Conservation (phyloP, 2,329 filamentous ascomycete genomes). For the Epichloe scottii region DNA sequence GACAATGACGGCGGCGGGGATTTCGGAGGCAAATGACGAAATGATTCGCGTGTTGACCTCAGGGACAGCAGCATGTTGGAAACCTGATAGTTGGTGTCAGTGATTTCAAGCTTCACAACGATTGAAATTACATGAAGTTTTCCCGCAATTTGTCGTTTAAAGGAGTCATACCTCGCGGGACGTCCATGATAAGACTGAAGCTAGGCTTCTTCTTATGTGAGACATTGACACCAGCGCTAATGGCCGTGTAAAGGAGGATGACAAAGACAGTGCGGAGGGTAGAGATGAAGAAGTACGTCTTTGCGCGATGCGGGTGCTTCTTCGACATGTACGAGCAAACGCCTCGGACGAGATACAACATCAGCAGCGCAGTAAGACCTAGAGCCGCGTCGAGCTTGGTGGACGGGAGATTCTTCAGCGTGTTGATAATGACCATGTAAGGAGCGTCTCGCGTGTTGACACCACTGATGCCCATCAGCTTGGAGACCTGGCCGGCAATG, state of each 20-base stretch:
- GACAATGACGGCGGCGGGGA: slow-evolving; percentile 66
- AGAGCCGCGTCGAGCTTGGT: slow-evolving; percentile 59
- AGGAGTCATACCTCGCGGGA: slow-evolving; percentile 49
- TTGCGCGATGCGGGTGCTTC: slow-evolving; percentile 51
- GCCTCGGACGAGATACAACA: slow-evolving; percentile 56
- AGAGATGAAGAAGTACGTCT: slow-evolving; percentile 65
- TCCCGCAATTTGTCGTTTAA: background rate
- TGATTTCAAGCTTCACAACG: background rate
- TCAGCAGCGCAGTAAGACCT: slow-evolving; percentile 53
- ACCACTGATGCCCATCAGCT: slow-evolving; percentile 36
- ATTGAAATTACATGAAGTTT: background rate
- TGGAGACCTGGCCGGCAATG: slow-evolving; percentile 34
- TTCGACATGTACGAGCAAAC: slow-evolving; percentile 51
- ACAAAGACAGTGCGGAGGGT: slow-evolving; percentile 71
- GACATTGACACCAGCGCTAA: slow-evolving; percentile 60
- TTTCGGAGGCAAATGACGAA: slow-evolving; percentile 47
- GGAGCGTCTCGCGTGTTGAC: slow-evolving; percentile 36
- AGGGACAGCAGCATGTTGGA: slow-evolving; percentile 57
- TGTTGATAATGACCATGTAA: slow-evolving; percentile 39
- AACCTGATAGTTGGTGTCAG: slow-evolving; percentile 32
- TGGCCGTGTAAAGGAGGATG: slow-evolving; percentile 66
- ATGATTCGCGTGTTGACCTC: slow-evolving; percentile 48
- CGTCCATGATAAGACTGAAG: slow-evolving; percentile 52
- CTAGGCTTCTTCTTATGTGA: slow-evolving; percentile 40
- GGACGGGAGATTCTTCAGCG: slow-evolving; percentile 30